phyloP scores from a whole-genome alignment of 495 filamentous ascomycete species.

The Ascodesmis nigricans region DNA sequence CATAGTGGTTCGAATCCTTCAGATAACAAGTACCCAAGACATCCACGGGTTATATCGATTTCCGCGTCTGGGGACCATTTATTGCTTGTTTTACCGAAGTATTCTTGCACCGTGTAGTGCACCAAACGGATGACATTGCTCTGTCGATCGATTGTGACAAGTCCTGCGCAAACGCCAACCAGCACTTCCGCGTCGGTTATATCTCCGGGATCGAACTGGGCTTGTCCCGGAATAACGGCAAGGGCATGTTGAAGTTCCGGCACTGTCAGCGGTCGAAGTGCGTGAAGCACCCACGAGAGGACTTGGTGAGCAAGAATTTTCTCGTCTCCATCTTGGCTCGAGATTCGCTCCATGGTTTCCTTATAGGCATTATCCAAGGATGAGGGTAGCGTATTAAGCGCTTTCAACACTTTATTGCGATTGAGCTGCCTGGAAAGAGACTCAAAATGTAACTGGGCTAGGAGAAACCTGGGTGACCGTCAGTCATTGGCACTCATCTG shows the following conservation, averaged over 20 bases:
- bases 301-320: not conserved
- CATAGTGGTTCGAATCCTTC: too few species aligned
- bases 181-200: conserved; percentile 9
- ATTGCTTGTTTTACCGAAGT: too few species aligned
- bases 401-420: not conserved
- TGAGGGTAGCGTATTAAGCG: not conserved
- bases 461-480: not conserved
- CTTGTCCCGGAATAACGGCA: not conserved
- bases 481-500: too few species aligned
- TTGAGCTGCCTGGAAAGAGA: not conserved
- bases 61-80: too few species aligned
- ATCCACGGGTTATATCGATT: too few species aligned
- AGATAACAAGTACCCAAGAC: too few species aligned
- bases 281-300: conserved; percentile 1
- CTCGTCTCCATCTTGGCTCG: not conserved
- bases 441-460: not conserved
- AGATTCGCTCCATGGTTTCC: not conserved
- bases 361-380: not conserved
- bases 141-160: conserved; percentile 16
- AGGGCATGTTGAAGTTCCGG: conserved; percentile 1
- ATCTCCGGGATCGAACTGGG: conserved; percentile 7
- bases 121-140: conserved; percentile 12
- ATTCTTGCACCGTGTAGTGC: conserved; percentile 19
- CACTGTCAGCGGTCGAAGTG: not conserved
- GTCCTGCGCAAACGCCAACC: conserved; percentile 11